Evolutionary conservation across 257 asterid genomes (phyloP).

Genomic region (Petrea volubilis): DNA sequence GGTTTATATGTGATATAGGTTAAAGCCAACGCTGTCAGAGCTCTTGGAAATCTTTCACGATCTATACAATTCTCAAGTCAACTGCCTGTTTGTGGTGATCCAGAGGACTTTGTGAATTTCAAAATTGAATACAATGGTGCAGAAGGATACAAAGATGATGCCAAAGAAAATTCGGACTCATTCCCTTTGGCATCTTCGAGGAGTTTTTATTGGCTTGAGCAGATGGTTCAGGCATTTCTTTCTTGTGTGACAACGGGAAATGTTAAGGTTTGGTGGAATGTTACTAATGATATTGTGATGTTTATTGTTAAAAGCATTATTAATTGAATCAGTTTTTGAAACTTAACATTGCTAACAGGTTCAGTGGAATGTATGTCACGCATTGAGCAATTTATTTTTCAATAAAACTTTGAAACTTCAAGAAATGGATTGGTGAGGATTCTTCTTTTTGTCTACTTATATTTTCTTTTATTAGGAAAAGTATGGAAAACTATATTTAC

Average conservation of each 20-base stretch:
- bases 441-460: slow-evolving; percentile 5
- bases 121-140: slow-evolving; percentile 25
- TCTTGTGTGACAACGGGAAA: slow-evolving; percentile 96
- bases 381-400: slow-evolving; percentile 85
- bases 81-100: slow-evolving; percentile 33
- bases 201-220: slow-evolving; percentile 62
- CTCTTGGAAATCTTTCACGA: slow-evolving; percentile 88
- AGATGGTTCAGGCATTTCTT: slow-evolving; percentile 90
- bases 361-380: slow-evolving; percentile 96
- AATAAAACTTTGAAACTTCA: slow-evolving; percentile 67
- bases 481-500: background rate
- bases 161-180: slow-evolving; percentile 35
- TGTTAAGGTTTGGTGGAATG: slow-evolving; percentile 64
- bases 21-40: slow-evolving; percentile 97
- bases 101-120: slow-evolving; percentile 18
- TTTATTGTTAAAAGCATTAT: slow-evolving; percentile 15
- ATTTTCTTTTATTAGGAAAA: background rate
- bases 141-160: slow-evolving; percentile 34
- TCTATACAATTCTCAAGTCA: slow-evolving; percentile 51
- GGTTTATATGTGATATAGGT: slow-evolving; percentile 43
- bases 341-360: slow-evolving; percentile 55
- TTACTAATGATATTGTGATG: slow-evolving; percentile 3
- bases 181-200: slow-evolving; percentile 34
- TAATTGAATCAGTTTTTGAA: slow-evolving; percentile 14
- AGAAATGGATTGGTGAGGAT: slow-evolving; percentile 78